Base-by-base conservation (phyloP, 2,329 filamentous ascomycete species). In the Neonectria punicea region DNA sequence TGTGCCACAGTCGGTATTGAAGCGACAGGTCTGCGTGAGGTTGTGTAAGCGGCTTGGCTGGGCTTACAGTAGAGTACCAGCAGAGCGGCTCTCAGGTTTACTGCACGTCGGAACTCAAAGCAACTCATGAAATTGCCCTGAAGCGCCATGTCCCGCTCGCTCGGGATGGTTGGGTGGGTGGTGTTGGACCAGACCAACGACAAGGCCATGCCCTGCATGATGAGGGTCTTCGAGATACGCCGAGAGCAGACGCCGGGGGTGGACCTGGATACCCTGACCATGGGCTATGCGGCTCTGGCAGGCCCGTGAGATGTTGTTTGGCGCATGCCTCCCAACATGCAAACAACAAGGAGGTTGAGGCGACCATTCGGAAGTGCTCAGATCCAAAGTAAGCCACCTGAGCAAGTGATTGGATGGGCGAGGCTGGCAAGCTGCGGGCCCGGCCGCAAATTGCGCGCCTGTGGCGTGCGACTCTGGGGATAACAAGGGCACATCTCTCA, bases 31-130 rank as follows among this genome's bases (percentile, higher is more conserved):
- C 61, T 72, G 64, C 58, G 57, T 58, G 66, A 68, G 58, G 67
- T 66, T 69, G 63, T 72, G 70, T 71, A 71, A 69, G 66, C 61
- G 68, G 68, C 70, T 73, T 70, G 60, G 9, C 36, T 39, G 36
- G 36, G 36, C 36, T 39, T 16, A 39, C 13, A 53, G 56, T 53
- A 39, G 36, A 53, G 56, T 53, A 58, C 69, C 62, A 70, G 61
- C 51, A 65, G 66, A 32, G 46, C 62, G 67, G 69, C 65, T 72
- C 67, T 46, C 65, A 53, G 62, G 67, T 50, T 58, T 58, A 64
- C 39, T 65, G 14, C 61, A 63, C 58, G 67, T 53, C 60, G 61
- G 64, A 65, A 62, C 54, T 58, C 60, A 25, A 53, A 39, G 18
- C 36, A 44, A 36, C 39, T 47, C 41, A 30, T 59, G 46, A 47